Conservation (phyloP, 805 yeast genomes). For the Candida anglica region DNA sequence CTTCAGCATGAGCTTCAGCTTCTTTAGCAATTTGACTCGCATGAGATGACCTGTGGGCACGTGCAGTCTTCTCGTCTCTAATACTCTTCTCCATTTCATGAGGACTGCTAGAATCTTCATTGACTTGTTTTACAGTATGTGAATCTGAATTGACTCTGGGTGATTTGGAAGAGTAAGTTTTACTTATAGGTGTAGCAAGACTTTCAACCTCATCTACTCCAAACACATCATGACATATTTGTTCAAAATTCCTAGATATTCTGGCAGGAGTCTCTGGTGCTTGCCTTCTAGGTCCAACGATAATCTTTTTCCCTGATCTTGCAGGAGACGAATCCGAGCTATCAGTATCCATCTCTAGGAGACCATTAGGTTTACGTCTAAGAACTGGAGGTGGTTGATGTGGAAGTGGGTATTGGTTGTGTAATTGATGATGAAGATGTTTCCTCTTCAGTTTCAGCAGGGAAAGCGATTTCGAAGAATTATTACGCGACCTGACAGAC, state of each 20-base stretch:
- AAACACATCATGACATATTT: slow-evolving; percentile 29
- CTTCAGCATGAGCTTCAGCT: slow-evolving; percentile 8
- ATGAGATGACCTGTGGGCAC: too few relatives aligned
- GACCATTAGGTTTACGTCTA: slow-evolving; percentile 6
- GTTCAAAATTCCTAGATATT: slow-evolving; percentile 30
- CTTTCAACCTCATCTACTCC: slow-evolving; percentile 13
- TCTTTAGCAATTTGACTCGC: too few relatives aligned
- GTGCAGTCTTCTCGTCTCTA: too few relatives aligned
- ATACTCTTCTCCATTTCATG: too few relatives aligned
- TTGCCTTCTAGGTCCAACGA: too few relatives aligned
- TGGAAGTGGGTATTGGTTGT: slow-evolving; percentile 5
- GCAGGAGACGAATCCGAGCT: too few relatives aligned
- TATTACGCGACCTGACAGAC: slow-evolving; percentile 19
- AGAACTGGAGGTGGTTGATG: slow-evolving; percentile 9
- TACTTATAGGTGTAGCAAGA: too few relatives aligned
- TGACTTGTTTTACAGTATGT: slow-evolving; percentile 5
- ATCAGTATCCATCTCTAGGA: background rate
- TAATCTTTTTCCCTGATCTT: too few relatives aligned
- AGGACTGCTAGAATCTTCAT: slow-evolving; percentile 4
- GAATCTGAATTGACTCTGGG: too few relatives aligned
- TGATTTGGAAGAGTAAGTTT: too few relatives aligned
- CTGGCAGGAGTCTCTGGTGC: too few relatives aligned
- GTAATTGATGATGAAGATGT: slow-evolving; percentile 3
- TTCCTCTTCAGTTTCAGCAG: too few relatives aligned
- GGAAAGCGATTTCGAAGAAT: slow-evolving; percentile 13